A percentile compares a stretch with the other conserved stretches of the same genome.
These are phyloP conservation scores for Arabidopsis suecica DNA, from an alignment of 345 rosid genomes.

Conservation along the genomic window DNA sequence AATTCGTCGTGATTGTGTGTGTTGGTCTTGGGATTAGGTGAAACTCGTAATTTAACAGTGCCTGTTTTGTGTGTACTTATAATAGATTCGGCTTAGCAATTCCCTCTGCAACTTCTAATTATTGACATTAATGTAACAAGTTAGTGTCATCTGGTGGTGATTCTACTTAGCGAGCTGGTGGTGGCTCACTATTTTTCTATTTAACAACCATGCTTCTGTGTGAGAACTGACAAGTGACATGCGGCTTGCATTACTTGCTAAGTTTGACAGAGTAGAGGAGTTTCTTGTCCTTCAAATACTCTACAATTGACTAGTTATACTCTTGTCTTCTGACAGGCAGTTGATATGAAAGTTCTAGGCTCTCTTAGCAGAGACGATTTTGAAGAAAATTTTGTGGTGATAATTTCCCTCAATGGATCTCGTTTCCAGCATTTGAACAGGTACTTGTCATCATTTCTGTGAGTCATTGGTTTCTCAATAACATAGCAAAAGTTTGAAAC, in stretches of 20 bases:
- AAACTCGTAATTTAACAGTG: neutral
- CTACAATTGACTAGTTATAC: neutral
- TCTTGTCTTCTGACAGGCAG: conserved; percentile 64
- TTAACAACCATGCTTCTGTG: conserved; percentile 5
- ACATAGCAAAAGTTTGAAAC: neutral
- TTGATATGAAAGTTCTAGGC: conserved; percentile 90
- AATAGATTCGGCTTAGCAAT: neutral
- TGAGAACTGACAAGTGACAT: neutral
- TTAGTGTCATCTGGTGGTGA: neutral
- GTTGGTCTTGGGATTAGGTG: conserved; percentile 4
- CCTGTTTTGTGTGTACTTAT: no score
- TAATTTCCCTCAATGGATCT: conserved; percentile 96
- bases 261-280: neutral
- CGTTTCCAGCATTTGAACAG: conserved; percentile 99
- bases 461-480: neutral
- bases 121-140: conserved; percentile 8
- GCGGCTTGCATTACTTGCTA: neutral
- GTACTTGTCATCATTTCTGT: conserved; percentile 45
- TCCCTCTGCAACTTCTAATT: neutral
- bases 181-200: neutral
- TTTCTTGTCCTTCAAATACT: conserved; percentile 1
- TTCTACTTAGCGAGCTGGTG: conserved; percentile 7
- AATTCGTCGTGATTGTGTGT: neutral
- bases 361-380: conserved; percentile 88
- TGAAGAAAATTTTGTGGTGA: conserved; percentile 90